Evolutionary conservation across 176 grass and related monocot genomes (phyloP).

Genomic region (Zea luxurians): DNA sequence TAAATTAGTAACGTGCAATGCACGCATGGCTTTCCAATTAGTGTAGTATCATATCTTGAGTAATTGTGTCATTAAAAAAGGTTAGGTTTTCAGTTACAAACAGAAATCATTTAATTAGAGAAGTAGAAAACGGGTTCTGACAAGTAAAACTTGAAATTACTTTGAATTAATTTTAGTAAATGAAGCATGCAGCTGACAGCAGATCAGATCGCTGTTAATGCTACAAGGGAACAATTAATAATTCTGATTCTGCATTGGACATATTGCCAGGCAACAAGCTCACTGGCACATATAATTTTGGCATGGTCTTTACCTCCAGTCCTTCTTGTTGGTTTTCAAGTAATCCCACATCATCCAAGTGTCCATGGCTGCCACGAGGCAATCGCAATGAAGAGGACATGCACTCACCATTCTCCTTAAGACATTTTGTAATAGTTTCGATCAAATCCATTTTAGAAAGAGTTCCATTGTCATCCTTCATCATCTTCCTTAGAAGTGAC

Average conservation of each 20-base stretch:
- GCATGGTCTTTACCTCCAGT: constrained; percentile 50
- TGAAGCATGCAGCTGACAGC: neutral
- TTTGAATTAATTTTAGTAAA: constrained; percentile 12
- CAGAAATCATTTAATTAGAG: neutral
- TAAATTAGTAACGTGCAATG: constrained; percentile 15
- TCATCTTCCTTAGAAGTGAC: constrained; percentile 62
- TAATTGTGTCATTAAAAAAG: constrained; percentile 5
- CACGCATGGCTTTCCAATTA: neutral
- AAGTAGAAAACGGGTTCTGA: neutral
- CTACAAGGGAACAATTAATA: neutral
- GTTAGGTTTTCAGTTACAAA: neutral
- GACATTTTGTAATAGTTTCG: constrained; percentile 53
- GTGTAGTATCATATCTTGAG: neutral
- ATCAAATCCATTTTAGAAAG: constrained; percentile 49
- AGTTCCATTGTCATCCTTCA: constrained; percentile 55
- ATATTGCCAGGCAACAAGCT: constrained; percentile 18
- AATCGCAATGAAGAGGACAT: constrained; percentile 28
- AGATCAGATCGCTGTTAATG: neutral
- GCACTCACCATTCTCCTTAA: constrained; percentile 41
- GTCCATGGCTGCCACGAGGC: constrained; percentile 10
- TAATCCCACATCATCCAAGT: constrained; percentile 35
- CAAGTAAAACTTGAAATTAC: constrained; percentile 14
- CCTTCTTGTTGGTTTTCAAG: constrained; percentile 61
- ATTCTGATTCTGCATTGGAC: neutral
- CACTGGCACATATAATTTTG: constrained; percentile 14